Percentiles rank a stretch among this genome's conserved stretches.
Evolutionary conservation across 2,329 filamentous ascomycete genomes (phyloP).

Genomic region (Xylariaceae sp.): DNA sequence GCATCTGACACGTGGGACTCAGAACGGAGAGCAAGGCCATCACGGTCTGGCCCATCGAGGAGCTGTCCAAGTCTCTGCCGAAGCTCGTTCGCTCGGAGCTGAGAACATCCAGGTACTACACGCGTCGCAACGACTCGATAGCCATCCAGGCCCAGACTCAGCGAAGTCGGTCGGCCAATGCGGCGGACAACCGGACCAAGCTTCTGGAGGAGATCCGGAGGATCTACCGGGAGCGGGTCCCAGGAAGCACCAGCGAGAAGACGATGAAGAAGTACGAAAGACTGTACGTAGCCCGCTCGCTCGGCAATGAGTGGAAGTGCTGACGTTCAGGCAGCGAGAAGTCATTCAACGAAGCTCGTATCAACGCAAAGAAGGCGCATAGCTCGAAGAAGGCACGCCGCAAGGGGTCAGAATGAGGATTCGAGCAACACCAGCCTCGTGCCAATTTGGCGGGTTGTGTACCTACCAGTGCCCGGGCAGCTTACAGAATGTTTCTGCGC

Average conservation of each 20-base stretch:
- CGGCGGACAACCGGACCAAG: slow-evolving; percentile 44
- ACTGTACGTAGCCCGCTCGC: slow-evolving; percentile 31
- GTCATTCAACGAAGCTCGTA: slow-evolving; percentile 34
- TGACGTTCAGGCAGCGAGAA: slow-evolving; percentile 32
- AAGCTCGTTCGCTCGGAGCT: slow-evolving; percentile 38
- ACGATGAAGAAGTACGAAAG: slow-evolving; percentile 42
- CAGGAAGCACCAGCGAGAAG: slow-evolving; percentile 36
- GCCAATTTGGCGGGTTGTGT: too few species aligned
- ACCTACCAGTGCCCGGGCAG: too few species aligned
- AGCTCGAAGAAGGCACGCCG: slow-evolving; percentile 44
- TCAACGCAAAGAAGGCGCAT: slow-evolving; percentile 41
- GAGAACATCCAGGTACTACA: slow-evolving; percentile 48
- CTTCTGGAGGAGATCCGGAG: slow-evolving; percentile 38
- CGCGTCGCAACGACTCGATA: slow-evolving; percentile 41
- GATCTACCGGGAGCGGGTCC: slow-evolving; percentile 40
- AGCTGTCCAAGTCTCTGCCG: slow-evolving; percentile 39
- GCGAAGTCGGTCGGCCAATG: slow-evolving; percentile 44
- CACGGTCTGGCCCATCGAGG: slow-evolving; percentile 41
- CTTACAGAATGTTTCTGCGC: too few species aligned
- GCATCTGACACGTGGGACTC: too few species aligned
- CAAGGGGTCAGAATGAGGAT: slow-evolving; percentile 27
- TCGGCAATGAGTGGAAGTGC: background rate
- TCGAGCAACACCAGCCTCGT: too few species aligned
- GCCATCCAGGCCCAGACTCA: slow-evolving; percentile 48
- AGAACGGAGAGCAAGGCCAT: slow-evolving; percentile 54